phyloP scores from a whole-genome alignment of 2,329 filamentous ascomycete genomes.

The Ophiostoma tasmaniense region DNA sequence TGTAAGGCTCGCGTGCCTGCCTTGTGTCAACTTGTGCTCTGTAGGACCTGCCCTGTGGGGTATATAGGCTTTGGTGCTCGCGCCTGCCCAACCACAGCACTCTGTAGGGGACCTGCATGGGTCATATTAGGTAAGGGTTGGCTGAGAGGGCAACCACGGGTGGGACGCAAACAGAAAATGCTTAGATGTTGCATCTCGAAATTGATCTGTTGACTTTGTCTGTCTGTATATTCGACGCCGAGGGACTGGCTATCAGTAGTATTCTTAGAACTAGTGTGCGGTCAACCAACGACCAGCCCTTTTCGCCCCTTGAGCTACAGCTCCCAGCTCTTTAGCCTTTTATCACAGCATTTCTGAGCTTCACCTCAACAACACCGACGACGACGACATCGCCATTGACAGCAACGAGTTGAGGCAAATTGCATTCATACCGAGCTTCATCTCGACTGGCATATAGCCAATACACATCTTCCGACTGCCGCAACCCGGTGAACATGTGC shows the following conservation, averaged over 20 bases:
- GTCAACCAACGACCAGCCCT: neutral
- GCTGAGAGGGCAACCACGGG: conserved; percentile 1
- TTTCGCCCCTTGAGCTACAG: neutral
- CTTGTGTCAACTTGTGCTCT: neutral
- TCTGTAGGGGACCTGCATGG: neutral
- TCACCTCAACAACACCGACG: neutral
- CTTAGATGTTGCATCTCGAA: neutral
- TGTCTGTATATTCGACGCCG: neutral
- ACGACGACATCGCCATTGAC: neutral
- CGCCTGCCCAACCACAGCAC: neutral
- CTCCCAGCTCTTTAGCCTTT: neutral
- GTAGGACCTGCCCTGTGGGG: neutral
- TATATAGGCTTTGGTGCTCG: too few relatives aligned
- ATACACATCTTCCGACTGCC: neutral
- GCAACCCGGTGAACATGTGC: conserved; percentile 10
- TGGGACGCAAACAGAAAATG: conserved; percentile 4
- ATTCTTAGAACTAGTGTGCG: neutral
- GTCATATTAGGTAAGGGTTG: neutral
- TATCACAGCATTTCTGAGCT: neutral
- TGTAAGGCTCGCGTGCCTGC: neutral
- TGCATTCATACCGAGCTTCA: neutral
- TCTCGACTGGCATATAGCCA: neutral
- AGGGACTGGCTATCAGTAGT: neutral
- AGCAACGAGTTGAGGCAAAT: neutral
- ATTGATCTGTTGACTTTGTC: neutral